phyloP scores from a whole-genome alignment of 176 grass and related monocot species.

The Oryza glaberrima region DNA sequence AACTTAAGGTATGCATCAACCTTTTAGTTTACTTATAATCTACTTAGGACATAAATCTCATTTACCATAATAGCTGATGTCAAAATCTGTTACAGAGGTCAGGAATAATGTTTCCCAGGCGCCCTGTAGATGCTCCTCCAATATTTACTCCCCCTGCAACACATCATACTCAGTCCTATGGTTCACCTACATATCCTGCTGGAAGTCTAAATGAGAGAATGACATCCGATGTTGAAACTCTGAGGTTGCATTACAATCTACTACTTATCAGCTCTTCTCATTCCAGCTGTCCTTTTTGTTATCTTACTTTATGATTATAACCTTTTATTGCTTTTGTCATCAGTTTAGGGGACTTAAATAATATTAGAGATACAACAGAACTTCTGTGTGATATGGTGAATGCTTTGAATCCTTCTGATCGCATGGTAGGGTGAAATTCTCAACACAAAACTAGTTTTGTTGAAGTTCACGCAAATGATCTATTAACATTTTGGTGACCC shows the following conservation, averaged over 20 bases:
- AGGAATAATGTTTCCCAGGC: slow-evolving; percentile 76
- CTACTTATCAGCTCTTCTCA: neutral
- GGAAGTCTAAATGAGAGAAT: slow-evolving; percentile 59
- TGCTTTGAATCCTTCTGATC: slow-evolving; percentile 78
- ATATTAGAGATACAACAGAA: slow-evolving; percentile 73
- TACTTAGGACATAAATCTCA: neutral
- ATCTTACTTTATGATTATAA: neutral
- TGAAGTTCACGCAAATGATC: slow-evolving; percentile 23
- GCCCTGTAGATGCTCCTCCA: slow-evolving; percentile 69
- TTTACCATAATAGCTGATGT: slow-evolving; percentile 27
- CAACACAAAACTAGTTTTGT: slow-evolving; percentile 23
- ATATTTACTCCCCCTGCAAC: slow-evolving; percentile 82
- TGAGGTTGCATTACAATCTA: slow-evolving; percentile 58
- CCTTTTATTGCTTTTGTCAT: slow-evolving; percentile 8
- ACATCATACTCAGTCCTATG: slow-evolving; percentile 49
- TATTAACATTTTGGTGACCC: slow-evolving; percentile 17
- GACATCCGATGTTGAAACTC: slow-evolving; percentile 54
- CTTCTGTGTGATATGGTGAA: slow-evolving; percentile 88
- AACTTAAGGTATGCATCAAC: slow-evolving; percentile 67
- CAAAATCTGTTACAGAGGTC: slow-evolving; percentile 63
- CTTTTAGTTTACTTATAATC: neutral
- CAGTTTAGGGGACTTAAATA: slow-evolving; percentile 79
- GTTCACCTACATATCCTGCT: slow-evolving; percentile 56
- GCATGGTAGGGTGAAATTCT: slow-evolving; percentile 44
- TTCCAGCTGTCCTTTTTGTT: neutral